Evolutionary conservation across 345 rosid species (phyloP), one percentile per base, ranked within the genome.

Genomic region (Pugionium dolabratum): DNA sequence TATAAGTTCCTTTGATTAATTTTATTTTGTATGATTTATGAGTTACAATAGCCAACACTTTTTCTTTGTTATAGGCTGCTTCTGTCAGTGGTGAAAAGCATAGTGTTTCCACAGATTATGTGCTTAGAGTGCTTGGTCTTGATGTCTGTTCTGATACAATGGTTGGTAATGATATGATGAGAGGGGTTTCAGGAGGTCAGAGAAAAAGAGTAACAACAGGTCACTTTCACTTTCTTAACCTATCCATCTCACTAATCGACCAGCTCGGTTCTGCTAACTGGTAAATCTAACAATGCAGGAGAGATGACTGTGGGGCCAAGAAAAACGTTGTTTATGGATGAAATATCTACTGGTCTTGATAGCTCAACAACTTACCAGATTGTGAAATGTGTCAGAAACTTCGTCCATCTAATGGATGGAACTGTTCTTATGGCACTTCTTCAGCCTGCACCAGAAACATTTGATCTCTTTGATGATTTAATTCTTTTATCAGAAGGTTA

Each of bases 391-490:
- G 52, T 83, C 3, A 66, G 83, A 70, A 87, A 93, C 70, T 93
- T 93, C 49, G 98, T 89, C 54, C 98, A 87, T 75, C 76, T 77
- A 10, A 89, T 93, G 98, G 90, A 89, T 9, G 95, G 79, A 79
- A 93, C 98, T 32, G 87, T 87, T 27, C 82, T 93, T 29, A 89
- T 93, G 88, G 89, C 94, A 71, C 91, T 92, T 79, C 90, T 92
- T 73, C 98, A 92, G 81, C 97, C 98, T 56, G 89, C 97, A 31
- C 98, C 98, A 2, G 98, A 89, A 82, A 93, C 98, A 46, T 93
- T 83, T 82, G 95, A 87, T 50, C 75, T 93, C 55, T 87, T 93
- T 77, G 98, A 89, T 73, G 98, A 93, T 72, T 60, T 93, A 41
- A 51, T 93, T 27, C 80, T 93, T 27, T 72, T 93, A 64, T 84